phyloP scores from a whole-genome alignment of 1,139 yeast genomes.

The Sugiyamaella xylanicola region DNA sequence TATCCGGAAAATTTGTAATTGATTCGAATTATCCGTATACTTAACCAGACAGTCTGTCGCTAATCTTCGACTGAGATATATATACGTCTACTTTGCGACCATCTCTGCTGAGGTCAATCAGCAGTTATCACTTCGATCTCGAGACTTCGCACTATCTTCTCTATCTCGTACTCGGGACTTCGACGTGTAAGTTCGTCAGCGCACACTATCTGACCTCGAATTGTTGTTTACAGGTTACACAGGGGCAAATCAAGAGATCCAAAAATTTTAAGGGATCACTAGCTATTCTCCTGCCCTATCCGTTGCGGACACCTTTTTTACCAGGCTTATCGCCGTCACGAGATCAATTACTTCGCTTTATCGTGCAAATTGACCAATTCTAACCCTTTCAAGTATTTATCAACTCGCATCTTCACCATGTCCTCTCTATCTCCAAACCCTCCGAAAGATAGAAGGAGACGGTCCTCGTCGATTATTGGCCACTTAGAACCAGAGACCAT shows the following conservation, averaged over 20 bases:
- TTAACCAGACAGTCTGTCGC: background rate
- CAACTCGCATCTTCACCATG: background rate
- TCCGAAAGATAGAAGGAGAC: conserved; percentile 42
- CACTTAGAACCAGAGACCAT: conserved; percentile 92
- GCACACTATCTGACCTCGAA: too few relatives aligned
- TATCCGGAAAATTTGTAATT: background rate
- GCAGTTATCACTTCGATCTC: background rate
- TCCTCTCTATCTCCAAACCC: conserved; percentile 16
- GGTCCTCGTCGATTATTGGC: conserved; percentile 67
- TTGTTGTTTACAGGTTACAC: too few relatives aligned
- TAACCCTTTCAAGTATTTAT: background rate
- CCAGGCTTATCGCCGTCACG: too few relatives aligned
- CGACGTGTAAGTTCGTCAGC: too few relatives aligned
- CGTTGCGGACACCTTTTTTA: too few relatives aligned
- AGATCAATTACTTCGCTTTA: background rate
- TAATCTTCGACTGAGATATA: background rate
- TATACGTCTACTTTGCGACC: too few relatives aligned
- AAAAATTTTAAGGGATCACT: too few relatives aligned
- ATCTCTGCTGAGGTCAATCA: too few relatives aligned
- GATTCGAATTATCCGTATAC: background rate
- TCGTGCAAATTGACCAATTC: background rate
- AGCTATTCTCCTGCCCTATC: too few relatives aligned
- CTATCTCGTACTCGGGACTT: too few relatives aligned
- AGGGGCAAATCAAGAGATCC: too few relatives aligned
- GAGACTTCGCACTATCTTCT: too few relatives aligned